A percentile compares a stretch with the other conserved stretches of the same genome.
These are phyloP conservation scores for Mycena galericulata DNA, from an alignment of 768 basidiomycete species.

Conservation along the genomic window DNA sequence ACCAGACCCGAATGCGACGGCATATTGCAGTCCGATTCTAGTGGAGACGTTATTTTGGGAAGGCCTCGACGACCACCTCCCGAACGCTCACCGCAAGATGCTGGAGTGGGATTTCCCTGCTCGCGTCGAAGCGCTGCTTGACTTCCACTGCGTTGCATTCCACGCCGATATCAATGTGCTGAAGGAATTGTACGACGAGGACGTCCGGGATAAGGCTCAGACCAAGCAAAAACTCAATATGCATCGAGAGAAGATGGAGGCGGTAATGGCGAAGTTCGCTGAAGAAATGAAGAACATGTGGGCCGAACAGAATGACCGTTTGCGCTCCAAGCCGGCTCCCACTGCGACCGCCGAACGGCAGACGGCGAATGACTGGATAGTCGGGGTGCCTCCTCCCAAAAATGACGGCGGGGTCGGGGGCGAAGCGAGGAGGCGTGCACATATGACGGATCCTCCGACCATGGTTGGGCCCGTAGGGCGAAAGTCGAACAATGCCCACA, in stretches of 20 bases:
- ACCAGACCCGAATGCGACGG: background rate
- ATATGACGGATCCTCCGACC: conserved; percentile 13
- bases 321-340: background rate
- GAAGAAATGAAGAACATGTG: conserved; percentile 10
- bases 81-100: conserved; percentile 14
- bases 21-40: conserved; percentile 33
- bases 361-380: background rate
- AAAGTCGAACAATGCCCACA: background rate
- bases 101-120: conserved; percentile 27
- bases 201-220: conserved; percentile 3
- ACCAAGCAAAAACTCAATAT: conserved; percentile 4
- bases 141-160: conserved; percentile 33
- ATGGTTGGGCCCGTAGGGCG: background rate
- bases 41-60: conserved; percentile 20
- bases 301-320: conserved; percentile 11
- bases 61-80: conserved; percentile 14
- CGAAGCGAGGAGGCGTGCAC: background rate
- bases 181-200: conserved; percentile 30
- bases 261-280: conserved; percentile 6
- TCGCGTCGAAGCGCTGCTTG: conserved; percentile 31
- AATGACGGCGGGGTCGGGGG: background rate
- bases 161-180: conserved; percentile 30
- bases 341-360: background rate
- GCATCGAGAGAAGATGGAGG: conserved; percentile 28
- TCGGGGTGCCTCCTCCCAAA: background rate